These are phyloP conservation scores for Plasmodiophora brassicae DNA, from an alignment of 208 protist genomes.

Conservation along the genomic window DNA sequence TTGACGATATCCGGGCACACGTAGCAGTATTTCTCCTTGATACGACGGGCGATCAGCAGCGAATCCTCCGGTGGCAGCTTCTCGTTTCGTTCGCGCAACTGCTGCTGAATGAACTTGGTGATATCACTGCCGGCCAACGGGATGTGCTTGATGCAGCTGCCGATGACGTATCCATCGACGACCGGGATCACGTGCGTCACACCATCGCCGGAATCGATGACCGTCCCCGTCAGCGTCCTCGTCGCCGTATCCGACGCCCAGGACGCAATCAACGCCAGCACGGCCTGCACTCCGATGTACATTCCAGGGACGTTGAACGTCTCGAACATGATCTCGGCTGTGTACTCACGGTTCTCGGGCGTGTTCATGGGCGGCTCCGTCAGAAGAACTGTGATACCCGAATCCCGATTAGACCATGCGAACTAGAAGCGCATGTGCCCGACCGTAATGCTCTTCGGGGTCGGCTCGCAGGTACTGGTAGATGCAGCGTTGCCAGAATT, in stretches of 20 bases:
- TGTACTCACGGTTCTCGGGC: conserved; percentile 92
- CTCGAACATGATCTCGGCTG: conserved; percentile 98
- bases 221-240: conserved; percentile 79
- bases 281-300: conserved; percentile 93
- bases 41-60: conserved; percentile 77
- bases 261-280: conserved; percentile 82
- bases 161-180: conserved; percentile 91
- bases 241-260: conserved; percentile 72
- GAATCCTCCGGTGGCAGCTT: conserved; percentile 78
- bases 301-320: conserved; percentile 89
- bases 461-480: conserved; percentile 94
- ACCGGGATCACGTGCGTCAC: conserved; percentile 96
- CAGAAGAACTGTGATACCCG: conserved; percentile 53
- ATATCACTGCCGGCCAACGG: conserved; percentile 90
- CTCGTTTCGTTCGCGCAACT: conserved; percentile 76
- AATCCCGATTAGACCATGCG: no score
- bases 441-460: conserved; percentile 90
- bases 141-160: conserved; percentile 85
- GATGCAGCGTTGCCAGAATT: conserved; percentile 90
- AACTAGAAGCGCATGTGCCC: no score
- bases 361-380: conserved; percentile 93
- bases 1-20: conserved; percentile 79
- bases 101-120: conserved; percentile 71
- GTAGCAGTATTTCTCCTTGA: conserved; percentile 83
- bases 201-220: conserved; percentile 94